These are phyloP conservation scores for Cordyceps cicadae DNA, from an alignment of 2,329 filamentous ascomycete genomes.

Conservation along the genomic window DNA sequence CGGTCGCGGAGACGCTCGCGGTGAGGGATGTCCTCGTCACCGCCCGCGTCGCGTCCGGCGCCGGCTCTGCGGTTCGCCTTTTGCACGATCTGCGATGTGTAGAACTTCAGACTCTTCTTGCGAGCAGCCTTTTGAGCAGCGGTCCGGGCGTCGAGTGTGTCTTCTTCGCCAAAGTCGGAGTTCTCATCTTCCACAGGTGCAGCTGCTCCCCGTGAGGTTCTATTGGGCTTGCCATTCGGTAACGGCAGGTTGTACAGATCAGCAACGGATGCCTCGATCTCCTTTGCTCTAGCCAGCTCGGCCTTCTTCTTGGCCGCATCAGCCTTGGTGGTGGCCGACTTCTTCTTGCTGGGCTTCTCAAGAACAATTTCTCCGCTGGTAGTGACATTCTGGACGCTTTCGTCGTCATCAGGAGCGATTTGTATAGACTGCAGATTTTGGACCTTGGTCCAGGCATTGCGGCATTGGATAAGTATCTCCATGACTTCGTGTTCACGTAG, in stretches of 20 bases:
- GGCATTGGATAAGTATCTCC: constrained; percentile 71
- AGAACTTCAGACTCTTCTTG: constrained; percentile 92
- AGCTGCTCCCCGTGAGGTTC: constrained; percentile 15
- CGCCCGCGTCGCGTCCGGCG: constrained; percentile 65
- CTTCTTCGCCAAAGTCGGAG: constrained; percentile 92
- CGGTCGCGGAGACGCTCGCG: constrained; percentile 81
- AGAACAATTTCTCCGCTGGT: neutral
- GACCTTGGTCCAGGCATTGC: constrained; percentile 70
- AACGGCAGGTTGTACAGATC: constrained; percentile 58
- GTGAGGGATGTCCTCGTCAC: constrained; percentile 77
- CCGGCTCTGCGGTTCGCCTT: constrained; percentile 79
- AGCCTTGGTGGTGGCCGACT: constrained; percentile 27
- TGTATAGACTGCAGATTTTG: constrained; percentile 52
- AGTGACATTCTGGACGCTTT: constrained; percentile 21
- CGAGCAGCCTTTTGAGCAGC: constrained; percentile 80
- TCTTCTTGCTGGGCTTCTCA: constrained; percentile 24
- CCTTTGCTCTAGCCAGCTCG: constrained; percentile 42
- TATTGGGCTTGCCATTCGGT: constrained; percentile 35
- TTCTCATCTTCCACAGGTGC: constrained; percentile 49
- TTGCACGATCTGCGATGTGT: constrained; percentile 94
- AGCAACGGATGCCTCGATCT: constrained; percentile 62
- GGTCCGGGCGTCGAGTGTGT: constrained; percentile 64
- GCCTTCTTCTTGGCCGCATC: constrained; percentile 31
- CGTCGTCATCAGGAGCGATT: constrained; percentile 26
- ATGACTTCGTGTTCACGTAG: constrained; percentile 87